These are phyloP conservation scores for Nadsonia commutata DNA, from an alignment of 1,139 yeast genomes.

Conservation along the genomic window DNA sequence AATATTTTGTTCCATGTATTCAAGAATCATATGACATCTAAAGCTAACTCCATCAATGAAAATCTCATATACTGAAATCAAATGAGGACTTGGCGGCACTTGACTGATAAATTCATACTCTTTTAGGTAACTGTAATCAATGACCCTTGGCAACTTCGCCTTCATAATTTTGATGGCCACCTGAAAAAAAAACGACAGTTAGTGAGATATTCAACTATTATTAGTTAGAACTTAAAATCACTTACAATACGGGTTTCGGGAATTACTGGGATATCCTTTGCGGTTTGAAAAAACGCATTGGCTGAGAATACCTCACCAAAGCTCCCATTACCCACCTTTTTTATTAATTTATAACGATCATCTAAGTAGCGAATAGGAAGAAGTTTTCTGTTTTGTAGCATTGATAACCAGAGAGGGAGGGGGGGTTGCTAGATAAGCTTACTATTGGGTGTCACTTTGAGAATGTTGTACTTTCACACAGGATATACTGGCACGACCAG, in stretches of 20 bases:
- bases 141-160: conserved; percentile 31
- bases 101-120: conserved; percentile 61
- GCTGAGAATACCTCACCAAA: not conserved
- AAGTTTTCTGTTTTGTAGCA: not conserved
- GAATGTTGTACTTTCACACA: too few species aligned
- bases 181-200: conserved; percentile 4
- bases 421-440: too few species aligned
- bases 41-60: conserved; percentile 48
- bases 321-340: not conserved
- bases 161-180: conserved; percentile 84
- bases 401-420: too few species aligned
- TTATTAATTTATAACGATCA: not conserved
- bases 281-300: not conserved
- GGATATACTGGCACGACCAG: too few species aligned
- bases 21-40: conserved; percentile 75
- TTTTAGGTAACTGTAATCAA: conserved; percentile 50
- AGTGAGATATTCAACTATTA: too few species aligned
- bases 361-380: not conserved
- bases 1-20: conserved; percentile 68
- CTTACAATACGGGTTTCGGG: not conserved
- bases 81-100: conserved; percentile 55
- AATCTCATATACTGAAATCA: conserved; percentile 64
- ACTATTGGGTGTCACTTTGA: too few species aligned
- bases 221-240: too few species aligned
- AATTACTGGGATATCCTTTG: not conserved